Evolutionary conservation across 2,329 filamentous ascomycete genomes (phyloP).

Genomic region (Fusarium nygamai): DNA sequence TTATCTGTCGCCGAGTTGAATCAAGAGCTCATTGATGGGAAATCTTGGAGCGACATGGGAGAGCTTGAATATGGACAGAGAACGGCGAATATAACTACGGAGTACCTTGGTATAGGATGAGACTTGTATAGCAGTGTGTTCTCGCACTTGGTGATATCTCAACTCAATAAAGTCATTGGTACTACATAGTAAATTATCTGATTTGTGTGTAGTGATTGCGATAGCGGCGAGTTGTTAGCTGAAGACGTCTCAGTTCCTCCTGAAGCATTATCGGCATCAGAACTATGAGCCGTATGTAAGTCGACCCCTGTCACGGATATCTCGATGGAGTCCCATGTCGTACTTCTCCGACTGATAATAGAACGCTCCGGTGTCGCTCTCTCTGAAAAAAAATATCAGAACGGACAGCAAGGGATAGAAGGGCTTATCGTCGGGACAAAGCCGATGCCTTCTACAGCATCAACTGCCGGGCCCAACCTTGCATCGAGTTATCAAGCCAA

Average conservation of each 20-base stretch:
- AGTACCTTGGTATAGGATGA: neutral
- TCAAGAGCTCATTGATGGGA: neutral
- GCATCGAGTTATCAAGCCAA: constrained; percentile 32
- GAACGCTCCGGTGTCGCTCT: constrained; percentile 15
- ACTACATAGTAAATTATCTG: neutral
- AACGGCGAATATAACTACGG: neutral
- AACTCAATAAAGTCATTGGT: neutral
- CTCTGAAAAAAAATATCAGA: neutral
- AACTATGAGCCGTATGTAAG: neutral
- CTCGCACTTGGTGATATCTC: neutral
- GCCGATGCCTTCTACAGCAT: neutral
- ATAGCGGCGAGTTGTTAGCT: neutral
- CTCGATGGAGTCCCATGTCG: neutral
- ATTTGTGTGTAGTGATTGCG: neutral
- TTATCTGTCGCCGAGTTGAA: neutral
- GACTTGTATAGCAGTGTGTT: neutral
- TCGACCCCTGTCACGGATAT: neutral
- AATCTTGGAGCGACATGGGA: neutral
- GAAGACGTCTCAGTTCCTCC: neutral
- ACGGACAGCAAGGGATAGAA: neutral
- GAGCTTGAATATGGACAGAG: neutral
- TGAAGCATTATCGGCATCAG: neutral
- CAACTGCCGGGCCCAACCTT: neutral
- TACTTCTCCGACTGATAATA: neutral
- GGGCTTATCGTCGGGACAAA: constrained; percentile 13